Evolutionary conservation across 1,284 basidiomycete species (phyloP).

Genomic region (Malassezia furfur): DNA sequence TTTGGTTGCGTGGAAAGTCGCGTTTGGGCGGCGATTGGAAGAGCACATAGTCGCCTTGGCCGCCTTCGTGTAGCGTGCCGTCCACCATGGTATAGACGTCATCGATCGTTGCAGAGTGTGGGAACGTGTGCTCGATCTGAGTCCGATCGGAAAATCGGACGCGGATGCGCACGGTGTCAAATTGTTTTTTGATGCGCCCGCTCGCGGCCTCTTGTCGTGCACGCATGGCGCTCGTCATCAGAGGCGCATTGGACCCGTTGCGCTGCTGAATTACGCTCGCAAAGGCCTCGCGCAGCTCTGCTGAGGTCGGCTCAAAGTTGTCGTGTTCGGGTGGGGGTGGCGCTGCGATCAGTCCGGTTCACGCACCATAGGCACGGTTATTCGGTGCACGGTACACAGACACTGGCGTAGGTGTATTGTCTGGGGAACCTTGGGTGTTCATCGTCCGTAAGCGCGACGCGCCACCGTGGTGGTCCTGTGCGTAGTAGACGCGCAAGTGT

Average conservation of each 20-base stretch:
- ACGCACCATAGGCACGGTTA: slow-evolving; percentile 10
- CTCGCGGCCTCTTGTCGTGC: slow-evolving; percentile 55
- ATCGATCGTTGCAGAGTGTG: slow-evolving; percentile 65
- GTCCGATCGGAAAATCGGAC: slow-evolving; percentile 70
- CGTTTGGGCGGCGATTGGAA: slow-evolving; percentile 65
- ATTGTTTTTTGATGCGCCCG: slow-evolving; percentile 58
- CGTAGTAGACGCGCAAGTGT: background rate
- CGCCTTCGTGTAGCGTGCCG: slow-evolving; percentile 60
- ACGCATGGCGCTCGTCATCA: slow-evolving; percentile 61
- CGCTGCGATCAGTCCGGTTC: background rate
- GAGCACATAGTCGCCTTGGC: slow-evolving; percentile 64
- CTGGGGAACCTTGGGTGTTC: no score
- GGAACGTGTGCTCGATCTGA: slow-evolving; percentile 68
- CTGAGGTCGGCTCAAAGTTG: slow-evolving; percentile 58
- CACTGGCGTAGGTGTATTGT: background rate
- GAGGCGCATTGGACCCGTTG: slow-evolving; percentile 65
- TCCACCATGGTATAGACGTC: slow-evolving; percentile 74
- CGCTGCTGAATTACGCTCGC: slow-evolving; percentile 59
- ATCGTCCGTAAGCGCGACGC: background rate
- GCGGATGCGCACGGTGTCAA: slow-evolving; percentile 68
- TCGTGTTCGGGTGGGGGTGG: slow-evolving; percentile 17
- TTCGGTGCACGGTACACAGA: slow-evolving; percentile 14
- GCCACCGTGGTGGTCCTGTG: background rate
- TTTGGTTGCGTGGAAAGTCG: slow-evolving; percentile 69
- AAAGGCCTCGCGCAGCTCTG: slow-evolving; percentile 62